A percentile compares a stretch with the other conserved stretches of the same genome.
Evolutionary conservation across 1,284 basidiomycete genomes (phyloP).

Genomic region (Puccinia polysora): DNA sequence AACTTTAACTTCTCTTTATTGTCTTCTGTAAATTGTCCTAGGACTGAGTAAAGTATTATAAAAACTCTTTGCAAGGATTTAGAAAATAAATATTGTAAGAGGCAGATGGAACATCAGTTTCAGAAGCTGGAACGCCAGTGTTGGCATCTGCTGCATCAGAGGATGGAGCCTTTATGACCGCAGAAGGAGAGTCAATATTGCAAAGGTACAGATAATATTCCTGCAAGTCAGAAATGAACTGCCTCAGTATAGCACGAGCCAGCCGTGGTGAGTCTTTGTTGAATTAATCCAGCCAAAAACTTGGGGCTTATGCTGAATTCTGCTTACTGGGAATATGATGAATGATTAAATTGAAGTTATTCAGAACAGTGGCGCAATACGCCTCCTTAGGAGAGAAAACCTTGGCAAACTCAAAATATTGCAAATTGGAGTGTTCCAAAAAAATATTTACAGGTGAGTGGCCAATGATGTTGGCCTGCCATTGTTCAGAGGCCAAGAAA

Average conservation of each 20-base stretch:
- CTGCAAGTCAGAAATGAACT: too few relatives aligned
- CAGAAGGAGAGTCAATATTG: too few relatives aligned
- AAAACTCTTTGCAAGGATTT: background rate
- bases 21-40: background rate
- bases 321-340: background rate
- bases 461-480: constrained; percentile 25
- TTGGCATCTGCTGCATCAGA: too few relatives aligned
- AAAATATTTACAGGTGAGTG: background rate
- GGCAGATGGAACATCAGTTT: too few relatives aligned
- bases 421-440: constrained; percentile 31
- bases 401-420: constrained; percentile 7
- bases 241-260: too few relatives aligned
- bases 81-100: background rate
- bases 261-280: too few relatives aligned
- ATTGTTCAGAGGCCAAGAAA: constrained; percentile 13
- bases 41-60: background rate
- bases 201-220: too few relatives aligned
- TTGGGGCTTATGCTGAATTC: constrained; percentile 7
- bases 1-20: background rate
- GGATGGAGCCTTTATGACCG: too few relatives aligned
- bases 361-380: too few relatives aligned
- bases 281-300: background rate
- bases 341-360: constrained; percentile 14
- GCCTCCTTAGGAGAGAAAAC: constrained; percentile 17
- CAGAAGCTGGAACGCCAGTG: too few relatives aligned